Conservation (phyloP, 2,329 filamentous ascomycete genomes). For the Hirsutella minnesotensis region DNA sequence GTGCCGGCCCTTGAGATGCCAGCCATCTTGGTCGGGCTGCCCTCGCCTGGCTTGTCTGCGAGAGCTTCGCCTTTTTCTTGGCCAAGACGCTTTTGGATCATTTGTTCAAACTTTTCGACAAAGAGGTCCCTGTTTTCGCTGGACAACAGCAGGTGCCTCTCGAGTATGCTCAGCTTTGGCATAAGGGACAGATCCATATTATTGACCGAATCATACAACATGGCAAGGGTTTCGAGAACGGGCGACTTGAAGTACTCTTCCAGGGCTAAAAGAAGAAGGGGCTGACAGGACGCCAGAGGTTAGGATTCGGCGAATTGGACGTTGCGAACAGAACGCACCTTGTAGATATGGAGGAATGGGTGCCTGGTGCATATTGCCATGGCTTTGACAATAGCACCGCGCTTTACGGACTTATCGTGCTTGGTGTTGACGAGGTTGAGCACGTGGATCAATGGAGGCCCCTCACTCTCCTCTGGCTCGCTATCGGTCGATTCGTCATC, state of each 20-base stretch:
- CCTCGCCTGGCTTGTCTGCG: slow-evolving; percentile 25
- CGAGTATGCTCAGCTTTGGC: slow-evolving; percentile 72
- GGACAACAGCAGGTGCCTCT: slow-evolving; percentile 75
- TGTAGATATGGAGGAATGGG: slow-evolving; percentile 97
- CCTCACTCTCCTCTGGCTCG: slow-evolving; percentile 63
- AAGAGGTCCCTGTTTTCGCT: slow-evolving; percentile 95
- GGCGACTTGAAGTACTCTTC: slow-evolving; percentile 97
- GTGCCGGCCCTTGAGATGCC: slow-evolving; percentile 49
- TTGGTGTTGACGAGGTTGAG: slow-evolving; percentile 97
- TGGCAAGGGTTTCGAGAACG: slow-evolving; percentile 72
- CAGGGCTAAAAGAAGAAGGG: slow-evolving; percentile 75
- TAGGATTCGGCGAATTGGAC: slow-evolving; percentile 4
- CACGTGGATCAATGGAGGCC: slow-evolving; percentile 90
- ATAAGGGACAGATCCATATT: slow-evolving; percentile 93
- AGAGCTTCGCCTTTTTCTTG: slow-evolving; percentile 43
- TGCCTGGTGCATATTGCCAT: slow-evolving; percentile 99
- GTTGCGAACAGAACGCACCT: slow-evolving; percentile 40
- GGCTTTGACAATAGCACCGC: slow-evolving; percentile 90
- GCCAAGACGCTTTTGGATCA: slow-evolving; percentile 72
- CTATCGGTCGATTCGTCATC: slow-evolving; percentile 43
- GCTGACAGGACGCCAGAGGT: slow-evolving; percentile 35
- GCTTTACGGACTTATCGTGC: slow-evolving; percentile 82
- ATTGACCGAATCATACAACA: slow-evolving; percentile 87
- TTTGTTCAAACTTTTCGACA: slow-evolving; percentile 91
- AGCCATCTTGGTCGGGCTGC: slow-evolving; percentile 32